A percentile compares a stretch with the other conserved stretches of the same genome.
Conservation (phyloP, 164 flowering plant genomes). For the Chimonanthus salicifolius region DNA sequence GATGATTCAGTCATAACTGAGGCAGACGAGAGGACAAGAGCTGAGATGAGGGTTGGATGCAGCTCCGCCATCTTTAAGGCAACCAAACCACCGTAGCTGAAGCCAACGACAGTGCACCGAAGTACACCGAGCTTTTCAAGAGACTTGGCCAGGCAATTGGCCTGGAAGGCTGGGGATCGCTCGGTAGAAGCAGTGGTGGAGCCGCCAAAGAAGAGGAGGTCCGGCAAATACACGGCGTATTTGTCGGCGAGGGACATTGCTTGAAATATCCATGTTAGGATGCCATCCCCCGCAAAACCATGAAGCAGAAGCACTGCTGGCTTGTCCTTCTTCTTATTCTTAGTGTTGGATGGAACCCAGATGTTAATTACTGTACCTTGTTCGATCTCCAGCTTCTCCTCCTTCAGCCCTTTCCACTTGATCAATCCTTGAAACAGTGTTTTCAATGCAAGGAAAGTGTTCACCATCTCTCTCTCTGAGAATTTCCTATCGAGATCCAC, state of each 20-base stretch:
- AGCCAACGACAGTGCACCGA: conserved; percentile 56
- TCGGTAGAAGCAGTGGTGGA: conserved; percentile 42
- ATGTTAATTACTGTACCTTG: conserved; percentile 71
- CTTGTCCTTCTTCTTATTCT: conserved; percentile 17
- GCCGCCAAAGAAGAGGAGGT: conserved; percentile 76
- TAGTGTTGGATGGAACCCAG: conserved; percentile 54
- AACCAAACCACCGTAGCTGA: conserved; percentile 89
- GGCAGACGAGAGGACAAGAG: conserved; percentile 58
- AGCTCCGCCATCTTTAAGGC: conserved; percentile 64
- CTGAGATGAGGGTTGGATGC: conserved; percentile 46
- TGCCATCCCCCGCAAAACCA: conserved; percentile 82
- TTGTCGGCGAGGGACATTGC: conserved; percentile 54
- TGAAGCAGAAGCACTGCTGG: conserved; percentile 63
- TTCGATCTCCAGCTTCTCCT: conserved; percentile 53
- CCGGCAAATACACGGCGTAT: conserved; percentile 69
- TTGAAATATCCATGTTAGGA: conserved; percentile 86
- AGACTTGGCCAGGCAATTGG: conserved; percentile 51
- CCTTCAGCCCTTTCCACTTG: conserved; percentile 68
- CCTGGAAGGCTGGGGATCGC: conserved; percentile 63
- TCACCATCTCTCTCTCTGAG: conserved; percentile 55
- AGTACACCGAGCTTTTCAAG: conserved; percentile 52
- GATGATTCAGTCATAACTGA: conserved; percentile 61
- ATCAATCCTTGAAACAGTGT: conserved; percentile 63
- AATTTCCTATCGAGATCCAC: no score
- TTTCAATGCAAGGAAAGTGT: conserved; percentile 66